Evolutionary conservation across 495 filamentous ascomycete genomes (phyloP), one percentile per base, ranked within the genome.

Genomic region (Penicillium silybi): DNA sequence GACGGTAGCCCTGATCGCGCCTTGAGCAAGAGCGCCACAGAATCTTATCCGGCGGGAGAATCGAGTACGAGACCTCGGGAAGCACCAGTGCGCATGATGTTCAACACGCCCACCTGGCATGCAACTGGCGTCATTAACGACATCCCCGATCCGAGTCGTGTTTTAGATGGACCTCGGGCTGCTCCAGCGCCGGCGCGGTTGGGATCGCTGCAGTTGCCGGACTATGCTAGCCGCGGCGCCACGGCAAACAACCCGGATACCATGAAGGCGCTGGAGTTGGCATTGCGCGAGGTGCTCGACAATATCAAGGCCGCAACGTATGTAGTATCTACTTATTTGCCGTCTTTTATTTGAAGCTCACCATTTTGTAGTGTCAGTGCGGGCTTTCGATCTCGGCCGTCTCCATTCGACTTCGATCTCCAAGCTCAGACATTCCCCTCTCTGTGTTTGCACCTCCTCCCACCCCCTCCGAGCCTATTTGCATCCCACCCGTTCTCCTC

Each of bases 231-330:
- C 65, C 77, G 66, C 74, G 79, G 58, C 72, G 84, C 63, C 70
- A 81, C 62, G 47, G 73, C 60, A 74, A 57, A 82, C 83, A 85
- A 84, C 27, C 69, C 81, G 55, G 89, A 95, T 59, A 89, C 80
- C 18, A 81, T 82, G 37, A 81, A 81, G 50, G 90, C 91, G 5
- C 80, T 90, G n/a, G 89, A 96, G 68, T 63, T 95, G 57, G 91
- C 91, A 8, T 70, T 96, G 59, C 75, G 85, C 50, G 91, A 96
- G 63, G 74, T 95, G 35, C 70, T 95, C 15, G 82, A 84, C 41
- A 91, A 84, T 53, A 77, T 90, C 53, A 83, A 86, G 62, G 89
- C 90, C 54, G 90, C 91, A 41, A 90, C 83, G 89, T 92, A 76
- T 51, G 82, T 60, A 23, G 26, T 27, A 35, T 48, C 39, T 45